phyloP scores from a whole-genome alignment of 2,329 filamentous ascomycete species.

The Cylindrodendrum hubeiense region DNA sequence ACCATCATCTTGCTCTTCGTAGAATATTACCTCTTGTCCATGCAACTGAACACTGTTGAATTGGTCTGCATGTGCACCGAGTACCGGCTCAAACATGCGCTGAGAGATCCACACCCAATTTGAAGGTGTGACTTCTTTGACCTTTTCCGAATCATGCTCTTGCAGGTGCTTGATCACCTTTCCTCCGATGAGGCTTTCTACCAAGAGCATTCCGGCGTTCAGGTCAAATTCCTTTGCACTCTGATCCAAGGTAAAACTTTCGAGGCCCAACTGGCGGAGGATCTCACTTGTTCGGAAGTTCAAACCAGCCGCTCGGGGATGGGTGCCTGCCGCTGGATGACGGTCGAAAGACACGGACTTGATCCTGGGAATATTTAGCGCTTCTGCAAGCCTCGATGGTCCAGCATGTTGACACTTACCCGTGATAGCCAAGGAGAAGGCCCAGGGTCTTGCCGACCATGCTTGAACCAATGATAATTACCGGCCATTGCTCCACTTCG shows the following conservation, averaged over 20 bases:
- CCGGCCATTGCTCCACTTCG: conserved; percentile 3
- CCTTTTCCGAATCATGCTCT: conserved; percentile 5
- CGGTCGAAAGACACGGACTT: conserved; percentile 6
- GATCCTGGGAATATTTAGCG: neutral
- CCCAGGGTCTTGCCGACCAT: conserved; percentile 12
- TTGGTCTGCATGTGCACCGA: neutral
- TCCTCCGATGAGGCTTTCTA: neutral
- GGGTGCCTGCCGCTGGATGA: conserved; percentile 1
- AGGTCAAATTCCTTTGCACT: conserved; percentile 9
- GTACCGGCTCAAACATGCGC: conserved; percentile 12
- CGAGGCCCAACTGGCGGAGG: conserved; percentile 2
- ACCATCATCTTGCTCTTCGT: neutral
- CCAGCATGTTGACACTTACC: neutral
- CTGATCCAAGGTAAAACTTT: neutral
- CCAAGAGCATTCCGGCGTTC: conserved; percentile 1
- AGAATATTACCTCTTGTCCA: conserved; percentile 4
- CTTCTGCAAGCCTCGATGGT: neutral
- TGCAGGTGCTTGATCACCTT: conserved; percentile 6
- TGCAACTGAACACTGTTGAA: neutral
- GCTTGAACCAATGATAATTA: conserved; percentile 10
- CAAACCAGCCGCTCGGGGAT: conserved; percentile 8
- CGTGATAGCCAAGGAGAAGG: conserved; percentile 3
- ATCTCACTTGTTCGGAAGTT: conserved; percentile 10
- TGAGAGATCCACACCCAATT: conserved; percentile 12
- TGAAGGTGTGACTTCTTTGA: conserved; percentile 1